These are phyloP conservation scores for Tylopilus subfusipes DNA, from an alignment of 768 basidiomycete species.

Conservation along the genomic window DNA sequence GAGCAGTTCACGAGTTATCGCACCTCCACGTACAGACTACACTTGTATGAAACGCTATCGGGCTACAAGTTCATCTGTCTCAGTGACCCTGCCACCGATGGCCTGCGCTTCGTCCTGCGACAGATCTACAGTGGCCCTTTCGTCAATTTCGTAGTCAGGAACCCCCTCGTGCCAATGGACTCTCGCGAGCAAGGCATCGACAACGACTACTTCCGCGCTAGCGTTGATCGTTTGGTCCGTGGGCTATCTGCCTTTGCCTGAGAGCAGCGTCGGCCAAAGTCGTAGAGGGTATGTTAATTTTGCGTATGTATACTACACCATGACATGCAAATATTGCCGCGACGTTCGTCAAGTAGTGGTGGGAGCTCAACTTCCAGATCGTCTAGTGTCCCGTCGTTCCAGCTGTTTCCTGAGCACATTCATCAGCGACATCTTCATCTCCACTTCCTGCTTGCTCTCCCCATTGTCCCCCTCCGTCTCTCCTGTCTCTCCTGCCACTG, in stretches of 20 bases:
- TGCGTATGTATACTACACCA: slow-evolving; percentile 19
- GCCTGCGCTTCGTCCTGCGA: slow-evolving; percentile 75
- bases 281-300: slow-evolving; percentile 20
- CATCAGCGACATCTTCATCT: slow-evolving; percentile 86
- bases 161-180: slow-evolving; percentile 84
- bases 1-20: slow-evolving; percentile 89
- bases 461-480: slow-evolving; percentile 59
- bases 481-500: slow-evolving; percentile 74
- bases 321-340: slow-evolving; percentile 5
- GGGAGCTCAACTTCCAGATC: slow-evolving; percentile 1
- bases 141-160: slow-evolving; percentile 89
- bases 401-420: slow-evolving; percentile 81
- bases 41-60: slow-evolving; percentile 86
- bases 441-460: slow-evolving; percentile 63
- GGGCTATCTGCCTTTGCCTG: slow-evolving; percentile 48
- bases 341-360: slow-evolving; percentile 6
- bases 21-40: slow-evolving; percentile 90
- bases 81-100: slow-evolving; percentile 81
- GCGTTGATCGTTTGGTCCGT: slow-evolving; percentile 71
- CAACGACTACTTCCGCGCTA: slow-evolving; percentile 85
- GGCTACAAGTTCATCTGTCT: slow-evolving; percentile 96
- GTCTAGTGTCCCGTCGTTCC: slow-evolving; percentile 46
- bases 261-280: slow-evolving; percentile 1
- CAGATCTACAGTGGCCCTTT: slow-evolving; percentile 94
- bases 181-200: slow-evolving; percentile 83